These are phyloP conservation scores for Phalaenopsis equestris DNA, from an alignment of 106 monocot species.

Conservation along the genomic window DNA sequence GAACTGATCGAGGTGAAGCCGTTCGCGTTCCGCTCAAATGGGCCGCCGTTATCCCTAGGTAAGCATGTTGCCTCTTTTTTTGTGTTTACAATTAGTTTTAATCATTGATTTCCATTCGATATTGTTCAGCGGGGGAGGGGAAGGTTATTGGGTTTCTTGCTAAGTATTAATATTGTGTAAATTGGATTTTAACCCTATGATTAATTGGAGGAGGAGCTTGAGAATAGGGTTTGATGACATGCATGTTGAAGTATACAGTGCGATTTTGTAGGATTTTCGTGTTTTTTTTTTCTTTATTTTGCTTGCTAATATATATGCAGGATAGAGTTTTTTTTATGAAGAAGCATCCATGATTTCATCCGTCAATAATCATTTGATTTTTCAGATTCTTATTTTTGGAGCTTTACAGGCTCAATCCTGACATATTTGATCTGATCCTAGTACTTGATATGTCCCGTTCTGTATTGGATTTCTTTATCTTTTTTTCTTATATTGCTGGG, in stretches of 20 bases:
- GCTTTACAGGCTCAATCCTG: background rate
- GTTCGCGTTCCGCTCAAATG: slow-evolving; percentile 2
- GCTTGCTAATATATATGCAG: background rate
- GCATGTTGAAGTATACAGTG: background rate
- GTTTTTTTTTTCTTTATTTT: background rate
- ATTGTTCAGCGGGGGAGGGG: background rate
- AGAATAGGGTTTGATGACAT: background rate
- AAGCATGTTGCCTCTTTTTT: background rate
- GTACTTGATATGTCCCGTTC: background rate
- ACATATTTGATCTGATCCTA: background rate
- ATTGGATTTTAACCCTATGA: background rate
- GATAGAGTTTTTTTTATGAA: background rate
- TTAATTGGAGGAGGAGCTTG: background rate
- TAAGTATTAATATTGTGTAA: background rate
- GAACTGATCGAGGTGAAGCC: slow-evolving; percentile 24
- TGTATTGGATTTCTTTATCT: background rate
- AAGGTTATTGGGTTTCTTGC: background rate
- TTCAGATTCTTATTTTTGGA: background rate
- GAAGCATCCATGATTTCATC: background rate
- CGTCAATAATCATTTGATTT: background rate
- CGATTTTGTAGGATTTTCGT: background rate
- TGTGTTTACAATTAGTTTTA: background rate
- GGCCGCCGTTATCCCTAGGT: slow-evolving; percentile 9
- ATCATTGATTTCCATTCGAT: background rate
- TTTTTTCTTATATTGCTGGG: background rate